Evolutionary conservation across 1,284 basidiomycete species (phyloP), one percentile per base, ranked within the genome.

Genomic region (Coniferiporia weirii): DNA sequence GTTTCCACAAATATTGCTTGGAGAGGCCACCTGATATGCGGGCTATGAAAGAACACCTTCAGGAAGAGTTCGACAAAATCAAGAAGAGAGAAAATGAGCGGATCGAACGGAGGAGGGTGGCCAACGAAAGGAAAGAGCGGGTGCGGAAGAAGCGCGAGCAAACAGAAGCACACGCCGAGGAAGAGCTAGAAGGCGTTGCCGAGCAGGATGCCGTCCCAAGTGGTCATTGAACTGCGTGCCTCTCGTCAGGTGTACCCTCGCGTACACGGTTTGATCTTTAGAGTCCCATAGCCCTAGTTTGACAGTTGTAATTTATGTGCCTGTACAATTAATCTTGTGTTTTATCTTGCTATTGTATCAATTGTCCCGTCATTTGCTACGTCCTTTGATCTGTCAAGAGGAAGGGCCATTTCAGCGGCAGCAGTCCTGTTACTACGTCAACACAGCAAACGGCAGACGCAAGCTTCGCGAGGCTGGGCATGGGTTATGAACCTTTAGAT

Each of bases 41-140:
- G 6, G 32, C 19, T 10, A 35, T 59, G 46, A 59, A 50, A 40
- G 40, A 9, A 15, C 58, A 59, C 47, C 52, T 59, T 35, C 27
- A 54, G 13, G 52, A 54, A 8, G 49, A 58, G n/a, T 54, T 54
- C n/a, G 52, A 55, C 12, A 47, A 44, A 15, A 13, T 34, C 10
- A 10, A 20, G 17, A 36, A 32, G 15, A 22, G 27, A 46, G 55
- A 50, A 38, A 51, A 49, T 22, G 45, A 32, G 17, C 27, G 8
- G 13, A 20, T 35, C 22, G 53, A 45, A 17, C 34, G 53, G 12
- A 27, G 48, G 22, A 51, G 35, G 49, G 17, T 38, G 40, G 13
- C 35, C 1, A n/a, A 32, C 17, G 49, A 46, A 17, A 35, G n/a
- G 35, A 27, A n/a, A 15, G 45, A 17, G 19, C 40, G 19, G 9